Evolutionary conservation across 345 rosid genomes (phyloP), one percentile per base, ranked within the genome.

Genomic region (Gossypium herbaceum): DNA sequence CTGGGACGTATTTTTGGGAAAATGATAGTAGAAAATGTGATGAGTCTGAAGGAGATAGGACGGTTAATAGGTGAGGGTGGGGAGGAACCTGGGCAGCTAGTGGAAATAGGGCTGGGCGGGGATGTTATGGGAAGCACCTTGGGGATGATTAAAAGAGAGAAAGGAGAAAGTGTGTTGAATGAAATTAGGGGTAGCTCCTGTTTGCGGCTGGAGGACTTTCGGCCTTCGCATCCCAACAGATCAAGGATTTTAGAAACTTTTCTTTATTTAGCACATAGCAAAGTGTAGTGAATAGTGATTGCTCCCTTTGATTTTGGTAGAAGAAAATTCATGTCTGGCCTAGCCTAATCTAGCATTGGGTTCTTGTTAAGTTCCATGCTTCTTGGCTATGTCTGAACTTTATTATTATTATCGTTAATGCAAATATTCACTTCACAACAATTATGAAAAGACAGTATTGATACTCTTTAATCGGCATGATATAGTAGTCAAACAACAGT

Each of bases 41-140:
- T 90, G 3, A 48, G 84, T 2, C 71, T 95, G 88, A 24, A 73
- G 54, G 89, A 93, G 75, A 82, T 91, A 11, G 91, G 89, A 73
- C 81, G 41, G 79, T 71, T 95, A 52, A 72, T 95, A 77, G 39
- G 25, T 0, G 81, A 81, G 59, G 98, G 99, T 4, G 96, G 98
- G 62, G 98, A 90, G 79, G 93, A 84, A 68, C 81, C 82, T 7
- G 94, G 92, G 19, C 83, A 84, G 50, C 85, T 91, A 50, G 66
- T 64, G 4, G 81, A 87, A 76, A 67, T 73, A 52, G 99, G 99
- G 70, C 89, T 93, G 7, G 98, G 97, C 0, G 97, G 92, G 2
- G 97, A 91, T 74, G 90, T 91, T 64, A 85, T 91, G 62, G 99
- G 96, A 44, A 88, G 87, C 84, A 88, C 84, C n/a, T 80, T 95